Conservation (phyloP, 2,329 filamentous ascomycete species). For the Fusarium nelsonii region DNA sequence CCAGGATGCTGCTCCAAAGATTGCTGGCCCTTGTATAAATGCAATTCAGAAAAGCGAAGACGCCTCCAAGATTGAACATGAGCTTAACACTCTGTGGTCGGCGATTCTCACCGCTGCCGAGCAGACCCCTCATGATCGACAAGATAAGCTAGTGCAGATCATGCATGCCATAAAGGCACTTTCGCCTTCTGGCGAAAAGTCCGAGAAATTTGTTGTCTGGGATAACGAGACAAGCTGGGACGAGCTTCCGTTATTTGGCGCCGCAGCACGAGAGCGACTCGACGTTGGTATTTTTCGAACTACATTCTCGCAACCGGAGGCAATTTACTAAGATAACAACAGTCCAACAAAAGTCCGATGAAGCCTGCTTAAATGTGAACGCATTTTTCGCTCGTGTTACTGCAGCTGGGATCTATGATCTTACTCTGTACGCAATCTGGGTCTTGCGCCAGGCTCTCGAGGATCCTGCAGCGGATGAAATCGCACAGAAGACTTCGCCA, state of each 20-base stretch:
- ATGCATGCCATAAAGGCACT: conserved; percentile 36
- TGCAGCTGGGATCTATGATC: conserved; percentile 20
- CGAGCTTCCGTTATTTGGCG: conserved; percentile 37
- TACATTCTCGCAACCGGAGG: accelerated
- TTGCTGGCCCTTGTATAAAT: conserved; percentile 18
- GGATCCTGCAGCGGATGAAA: conserved; percentile 25
- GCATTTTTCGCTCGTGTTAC: conserved; percentile 38
- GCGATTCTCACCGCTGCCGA: conserved; percentile 35
- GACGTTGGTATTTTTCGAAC: conserved; percentile 21
- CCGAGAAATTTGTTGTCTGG: conserved; percentile 36
- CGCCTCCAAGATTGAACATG: conserved; percentile 17
- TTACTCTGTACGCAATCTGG: conserved; percentile 40
- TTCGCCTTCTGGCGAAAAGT: conserved; percentile 11
- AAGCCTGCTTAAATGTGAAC: conserved; percentile 26
- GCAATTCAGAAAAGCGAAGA: conserved; percentile 28
- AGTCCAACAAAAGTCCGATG: conserved; percentile 31
- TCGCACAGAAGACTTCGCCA: background rate
- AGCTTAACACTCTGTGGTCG: conserved; percentile 31
- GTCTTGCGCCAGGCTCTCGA: conserved; percentile 33
- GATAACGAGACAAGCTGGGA: conserved; percentile 34
- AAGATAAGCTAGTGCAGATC: conserved; percentile 40
- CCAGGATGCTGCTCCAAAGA: conserved; percentile 26
- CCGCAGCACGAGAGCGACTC: conserved; percentile 28
- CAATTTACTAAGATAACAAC: background rate
- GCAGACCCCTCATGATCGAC: conserved; percentile 39